Percentiles rank a stretch among this genome's conserved stretches.
Conservation (phyloP, 2,329 filamentous ascomycete genomes). For the Fusarium annulatum region DNA sequence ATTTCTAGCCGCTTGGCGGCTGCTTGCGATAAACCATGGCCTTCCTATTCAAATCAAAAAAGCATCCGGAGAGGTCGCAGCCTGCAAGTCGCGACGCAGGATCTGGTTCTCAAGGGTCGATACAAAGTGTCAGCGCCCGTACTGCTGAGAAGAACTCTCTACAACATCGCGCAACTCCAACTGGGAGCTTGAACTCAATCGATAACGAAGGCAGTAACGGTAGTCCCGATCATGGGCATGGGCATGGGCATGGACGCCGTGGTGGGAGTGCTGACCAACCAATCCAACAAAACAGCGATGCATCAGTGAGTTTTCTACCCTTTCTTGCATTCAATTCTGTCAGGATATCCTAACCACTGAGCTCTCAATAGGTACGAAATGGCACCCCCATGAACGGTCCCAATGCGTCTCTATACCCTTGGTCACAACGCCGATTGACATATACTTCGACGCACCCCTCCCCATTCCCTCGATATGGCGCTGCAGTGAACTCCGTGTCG, state of each 20-base stretch:
- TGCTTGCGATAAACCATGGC: conserved; percentile 69
- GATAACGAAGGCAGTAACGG: conserved; percentile 66
- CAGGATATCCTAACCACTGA: conserved; percentile 19
- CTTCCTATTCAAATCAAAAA: conserved; percentile 86
- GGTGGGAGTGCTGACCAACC: conserved; percentile 62
- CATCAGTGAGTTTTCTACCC: conserved; percentile 54
- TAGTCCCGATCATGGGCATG: conserved; percentile 72
- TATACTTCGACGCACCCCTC: conserved; percentile 85
- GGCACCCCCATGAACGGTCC: conserved; percentile 62
- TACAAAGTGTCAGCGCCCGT: conserved; percentile 62
- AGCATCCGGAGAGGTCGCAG: conserved; percentile 71
- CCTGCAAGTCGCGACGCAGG: conserved; percentile 66
- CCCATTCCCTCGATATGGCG: conserved; percentile 96
- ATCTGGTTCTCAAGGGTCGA: conserved; percentile 57
- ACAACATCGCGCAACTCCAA: conserved; percentile 74
- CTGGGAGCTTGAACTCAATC: conserved; percentile 81
- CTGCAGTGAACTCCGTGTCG: conserved; percentile 90
- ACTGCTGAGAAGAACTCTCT: conserved; percentile 62
- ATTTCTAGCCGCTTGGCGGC: conserved; percentile 51
- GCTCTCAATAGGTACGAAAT: conserved; percentile 63
- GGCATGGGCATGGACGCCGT: conserved; percentile 62
- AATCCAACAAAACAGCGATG: conserved; percentile 53
- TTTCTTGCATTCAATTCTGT: background rate
- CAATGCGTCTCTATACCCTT: conserved; percentile 90
- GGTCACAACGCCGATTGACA: conserved; percentile 90